These are phyloP conservation scores for Phyllosticta citriasiana DNA, from an alignment of 2,329 filamentous ascomycete genomes.

Conservation along the genomic window DNA sequence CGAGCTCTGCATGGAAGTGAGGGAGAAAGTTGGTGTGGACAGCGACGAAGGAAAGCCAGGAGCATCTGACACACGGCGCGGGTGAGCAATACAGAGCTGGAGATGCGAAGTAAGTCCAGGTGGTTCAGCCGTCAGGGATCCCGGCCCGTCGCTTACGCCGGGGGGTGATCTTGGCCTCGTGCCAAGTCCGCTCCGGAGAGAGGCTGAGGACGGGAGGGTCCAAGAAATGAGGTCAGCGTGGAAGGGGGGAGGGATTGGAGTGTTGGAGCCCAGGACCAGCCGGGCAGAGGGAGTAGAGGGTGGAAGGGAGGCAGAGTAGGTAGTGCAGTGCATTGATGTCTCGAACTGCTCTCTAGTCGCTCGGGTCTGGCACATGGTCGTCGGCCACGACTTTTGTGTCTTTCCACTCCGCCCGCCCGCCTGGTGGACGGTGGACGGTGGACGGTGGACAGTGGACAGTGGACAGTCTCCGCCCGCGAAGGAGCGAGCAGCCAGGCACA, in stretches of 20 bases:
- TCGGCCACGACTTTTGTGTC: no score
- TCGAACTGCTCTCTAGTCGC: no score
- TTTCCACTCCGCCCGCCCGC: no score
- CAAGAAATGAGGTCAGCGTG: not conserved
- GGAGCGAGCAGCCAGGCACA: no score
- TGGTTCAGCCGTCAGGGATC: slow-evolving; percentile 6
- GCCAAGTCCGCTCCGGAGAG: not conserved
- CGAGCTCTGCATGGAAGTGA: slow-evolving; percentile 11
- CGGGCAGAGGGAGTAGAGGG: not conserved
- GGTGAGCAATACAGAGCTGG: not conserved
- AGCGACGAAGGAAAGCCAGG: not conserved
- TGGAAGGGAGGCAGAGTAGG: no score
- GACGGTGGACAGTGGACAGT: no score
- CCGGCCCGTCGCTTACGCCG: slow-evolving; percentile 6
- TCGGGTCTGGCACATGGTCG: no score
- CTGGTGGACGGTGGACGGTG: no score
- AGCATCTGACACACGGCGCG: slow-evolving; percentile 1
- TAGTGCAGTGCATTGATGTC: no score
- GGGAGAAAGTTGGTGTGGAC: not conserved
- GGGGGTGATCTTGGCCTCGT: not conserved
- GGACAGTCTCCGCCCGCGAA: no score
- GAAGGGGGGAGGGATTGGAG: no score
- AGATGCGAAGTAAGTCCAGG: not conserved
- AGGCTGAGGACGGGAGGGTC: not conserved
- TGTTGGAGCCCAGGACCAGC: no score